Evolutionary conservation across 2,329 filamentous ascomycete species (phyloP).

Genomic region (Xylaria sp.): DNA sequence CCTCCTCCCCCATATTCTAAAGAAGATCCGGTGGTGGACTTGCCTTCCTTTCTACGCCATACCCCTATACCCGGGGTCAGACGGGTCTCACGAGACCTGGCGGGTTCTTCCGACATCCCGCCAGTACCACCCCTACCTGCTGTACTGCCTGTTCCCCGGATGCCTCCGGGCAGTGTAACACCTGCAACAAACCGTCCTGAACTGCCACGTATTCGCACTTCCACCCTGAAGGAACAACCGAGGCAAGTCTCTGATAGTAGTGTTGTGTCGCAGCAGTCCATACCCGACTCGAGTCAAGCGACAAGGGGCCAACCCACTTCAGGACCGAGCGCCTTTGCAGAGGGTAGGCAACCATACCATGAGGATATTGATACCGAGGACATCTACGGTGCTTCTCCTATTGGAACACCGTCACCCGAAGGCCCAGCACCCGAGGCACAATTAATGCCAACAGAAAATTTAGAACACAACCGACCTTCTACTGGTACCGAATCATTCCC

Average conservation of each 20-base stretch:
- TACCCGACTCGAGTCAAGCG: conserved; percentile 28
- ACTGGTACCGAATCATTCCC: conserved; percentile 42
- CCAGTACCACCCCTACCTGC: conserved; percentile 39
- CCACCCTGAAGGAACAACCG: conserved; percentile 36
- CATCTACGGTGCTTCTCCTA: conserved; percentile 48
- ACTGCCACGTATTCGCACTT: conserved; percentile 48
- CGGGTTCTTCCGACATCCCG: conserved; percentile 34
- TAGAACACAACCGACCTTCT: conserved; percentile 41
- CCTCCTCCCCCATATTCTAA: conserved; percentile 84
- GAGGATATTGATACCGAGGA: conserved; percentile 39
- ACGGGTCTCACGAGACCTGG: conserved; percentile 12
- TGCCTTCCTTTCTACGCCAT: conserved; percentile 67
- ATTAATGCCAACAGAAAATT: conserved; percentile 45
- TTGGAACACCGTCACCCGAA: conserved; percentile 42
- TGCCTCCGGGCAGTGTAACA: conserved; percentile 16
- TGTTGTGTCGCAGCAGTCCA: conserved; percentile 30
- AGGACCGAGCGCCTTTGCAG: conserved; percentile 8
- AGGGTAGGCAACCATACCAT: conserved; percentile 8
- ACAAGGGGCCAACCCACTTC: conserved; percentile 5
- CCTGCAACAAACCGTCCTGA: conserved; percentile 43
- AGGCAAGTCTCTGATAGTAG: conserved; percentile 41
- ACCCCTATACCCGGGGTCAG: conserved; percentile 55
- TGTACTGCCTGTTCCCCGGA: conserved; percentile 31
- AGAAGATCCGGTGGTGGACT: conserved; percentile 65
- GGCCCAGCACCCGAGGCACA: conserved; percentile 39